These are phyloP conservation scores for Ogataea thermomethanolica DNA, from an alignment of 805 yeast genomes.

Conservation along the genomic window DNA sequence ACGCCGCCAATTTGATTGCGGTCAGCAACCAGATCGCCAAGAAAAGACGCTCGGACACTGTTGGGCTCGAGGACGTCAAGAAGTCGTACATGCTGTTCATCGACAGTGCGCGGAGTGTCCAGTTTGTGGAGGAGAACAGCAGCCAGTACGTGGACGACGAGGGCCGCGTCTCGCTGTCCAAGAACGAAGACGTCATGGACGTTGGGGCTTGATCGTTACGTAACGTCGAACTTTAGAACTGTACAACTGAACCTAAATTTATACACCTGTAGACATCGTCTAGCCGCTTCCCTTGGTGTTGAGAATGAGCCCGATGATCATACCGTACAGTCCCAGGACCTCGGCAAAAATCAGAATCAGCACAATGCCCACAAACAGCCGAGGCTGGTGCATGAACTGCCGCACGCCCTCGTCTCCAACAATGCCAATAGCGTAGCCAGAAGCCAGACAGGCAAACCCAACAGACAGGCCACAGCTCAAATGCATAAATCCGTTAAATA, in stretches of 20 bases:
- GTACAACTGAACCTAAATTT: neutral
- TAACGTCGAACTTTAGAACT: neutral
- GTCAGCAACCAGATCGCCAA: slow-evolving; percentile 85
- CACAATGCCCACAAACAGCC: slow-evolving; percentile 97
- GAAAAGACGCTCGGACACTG: slow-evolving; percentile 68
- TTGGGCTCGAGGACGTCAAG: slow-evolving; percentile 64
- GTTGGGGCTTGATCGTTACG: slow-evolving; percentile 13
- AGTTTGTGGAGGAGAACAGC: slow-evolving; percentile 51
- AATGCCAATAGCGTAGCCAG: slow-evolving; percentile 97
- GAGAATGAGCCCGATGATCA: slow-evolving; percentile 90
- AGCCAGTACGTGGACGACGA: slow-evolving; percentile 70
- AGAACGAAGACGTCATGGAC: slow-evolving; percentile 36
- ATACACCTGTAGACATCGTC: slow-evolving; percentile 2
- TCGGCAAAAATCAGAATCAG: slow-evolving; percentile 98
- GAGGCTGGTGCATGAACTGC: slow-evolving; percentile 96
- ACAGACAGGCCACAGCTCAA: slow-evolving; percentile 93
- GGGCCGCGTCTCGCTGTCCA: slow-evolving; percentile 64
- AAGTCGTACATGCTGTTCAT: slow-evolving; percentile 80
- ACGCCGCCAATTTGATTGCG: slow-evolving; percentile 84
- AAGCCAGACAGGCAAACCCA: slow-evolving; percentile 93
- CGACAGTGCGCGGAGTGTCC: slow-evolving; percentile 80
- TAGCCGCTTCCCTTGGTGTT: slow-evolving; percentile 82
- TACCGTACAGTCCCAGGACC: slow-evolving; percentile 94
- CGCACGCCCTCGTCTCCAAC: slow-evolving; percentile 99
- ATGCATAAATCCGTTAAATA: slow-evolving; percentile 98